Base-by-base conservation (phyloP, 2,329 filamentous ascomycete genomes). In the Venturia oleaginea region DNA sequence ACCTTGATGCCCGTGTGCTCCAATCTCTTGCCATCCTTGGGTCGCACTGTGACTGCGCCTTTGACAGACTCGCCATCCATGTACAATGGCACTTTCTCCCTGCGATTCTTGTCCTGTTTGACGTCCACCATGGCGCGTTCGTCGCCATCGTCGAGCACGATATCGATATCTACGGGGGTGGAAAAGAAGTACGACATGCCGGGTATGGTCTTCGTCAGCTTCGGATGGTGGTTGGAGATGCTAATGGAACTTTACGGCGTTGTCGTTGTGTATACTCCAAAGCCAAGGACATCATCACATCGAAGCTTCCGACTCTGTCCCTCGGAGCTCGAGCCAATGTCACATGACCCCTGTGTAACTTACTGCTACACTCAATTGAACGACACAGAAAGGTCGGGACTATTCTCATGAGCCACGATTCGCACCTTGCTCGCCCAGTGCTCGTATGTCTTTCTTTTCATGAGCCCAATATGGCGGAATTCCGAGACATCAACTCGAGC, bases 1-100 rank as follows among this genome's bases (percentile, higher is more conserved):
- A 99, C 93, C 80, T 99, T 99, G 84, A 99, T 97, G 71, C 94
- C 94, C 13, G 92, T 97, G 77, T 99, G 94, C 78, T 99, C 94
- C 73, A 99, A 82, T 67, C 94, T 86, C 83, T 97, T 97, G 74
- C 94, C 94, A 82, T 99, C 94, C 79, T 99, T 99, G 61, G 94
- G 94, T 70, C 94, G 83, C 70, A 99, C 87, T 8, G 94, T 99
- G 67, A 99, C 92, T 62, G 89, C 89, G 72, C 93, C 94, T 81
- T 96, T 97, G 73, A 99, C 93, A 51, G 92, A 97, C 81, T 99
- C 94, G 70, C 95, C 94, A 75, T 99, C 94, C 83, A 96, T 92
- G 77, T 96, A 99, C 67, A 99, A 83, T 66, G 94, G 94, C 60
- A 92, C 92, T 80, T 97, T 96, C 78, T 99, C 94, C 73, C 92